These are phyloP conservation scores for Tilletiaria anomala DNA, from an alignment of 1,284 basidiomycete species.

Conservation along the genomic window DNA sequence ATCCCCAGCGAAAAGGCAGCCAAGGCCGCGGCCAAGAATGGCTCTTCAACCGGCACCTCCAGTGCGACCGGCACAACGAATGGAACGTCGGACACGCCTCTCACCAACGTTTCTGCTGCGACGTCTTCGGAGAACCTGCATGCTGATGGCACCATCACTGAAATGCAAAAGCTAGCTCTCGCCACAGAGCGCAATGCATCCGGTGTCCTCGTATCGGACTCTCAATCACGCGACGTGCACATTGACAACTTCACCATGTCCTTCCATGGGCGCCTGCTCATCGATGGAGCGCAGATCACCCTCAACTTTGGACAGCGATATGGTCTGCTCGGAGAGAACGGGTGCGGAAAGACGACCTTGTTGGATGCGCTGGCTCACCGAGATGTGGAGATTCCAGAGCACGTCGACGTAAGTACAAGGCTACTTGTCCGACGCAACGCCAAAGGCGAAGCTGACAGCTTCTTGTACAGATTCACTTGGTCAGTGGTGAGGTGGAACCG, in stretches of 20 bases:
- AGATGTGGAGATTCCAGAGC: conserved; percentile 82
- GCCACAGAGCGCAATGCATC: conserved; percentile 38
- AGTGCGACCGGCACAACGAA: conserved; percentile 16
- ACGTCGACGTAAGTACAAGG: too few species aligned
- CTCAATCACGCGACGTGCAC: conserved; percentile 87
- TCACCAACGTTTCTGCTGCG: too few species aligned
- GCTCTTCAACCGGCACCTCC: conserved; percentile 16
- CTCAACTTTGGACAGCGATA: conserved; percentile 92
- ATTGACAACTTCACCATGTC: conserved; percentile 90
- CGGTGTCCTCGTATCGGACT: conserved; percentile 83
- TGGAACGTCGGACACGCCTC: conserved; percentile 17
- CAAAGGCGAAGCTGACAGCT: conserved; percentile 68
- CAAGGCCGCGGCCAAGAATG: conserved; percentile 34
- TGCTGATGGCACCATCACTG: conserved; percentile 11
- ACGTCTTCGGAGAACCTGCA: too few species aligned
- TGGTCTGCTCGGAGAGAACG: conserved; percentile 90
- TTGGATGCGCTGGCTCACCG: conserved; percentile 35
- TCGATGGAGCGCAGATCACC: conserved; percentile 72
- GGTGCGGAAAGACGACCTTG: conserved; percentile 75
- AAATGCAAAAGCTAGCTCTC: conserved; percentile 38
- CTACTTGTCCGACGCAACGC: too few species aligned
- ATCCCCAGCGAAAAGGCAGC: conserved; percentile 39
- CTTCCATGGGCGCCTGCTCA: conserved; percentile 86
- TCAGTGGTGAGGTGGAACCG: conserved; percentile 86
- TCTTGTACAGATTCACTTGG: conserved; percentile 94